Percentiles rank a stretch among this genome's conserved stretches.
Evolutionary conservation across 768 basidiomycete species (phyloP).

Genomic region (Hirschioporus abietinus): DNA sequence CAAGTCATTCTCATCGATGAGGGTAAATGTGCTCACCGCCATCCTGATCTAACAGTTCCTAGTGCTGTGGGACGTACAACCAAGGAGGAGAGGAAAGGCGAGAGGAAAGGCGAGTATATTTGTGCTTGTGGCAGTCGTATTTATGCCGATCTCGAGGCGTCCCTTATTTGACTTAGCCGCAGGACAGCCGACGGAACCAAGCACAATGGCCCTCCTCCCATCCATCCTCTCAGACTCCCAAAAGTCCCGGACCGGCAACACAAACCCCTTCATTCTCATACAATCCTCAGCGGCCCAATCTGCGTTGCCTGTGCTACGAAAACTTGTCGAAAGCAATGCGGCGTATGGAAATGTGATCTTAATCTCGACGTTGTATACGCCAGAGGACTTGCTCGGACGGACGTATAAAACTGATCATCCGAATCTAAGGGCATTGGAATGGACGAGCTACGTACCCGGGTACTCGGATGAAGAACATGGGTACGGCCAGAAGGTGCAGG

Average conservation of each 20-base stretch:
- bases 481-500: background rate
- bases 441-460: slow-evolving; percentile 44
- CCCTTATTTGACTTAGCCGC: background rate
- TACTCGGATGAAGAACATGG: slow-evolving; percentile 29
- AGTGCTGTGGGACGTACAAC: background rate
- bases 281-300: slow-evolving; percentile 60
- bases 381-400: slow-evolving; percentile 13
- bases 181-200: background rate
- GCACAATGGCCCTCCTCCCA: slow-evolving; percentile 14
- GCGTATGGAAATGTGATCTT: slow-evolving; percentile 28
- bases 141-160: background rate
- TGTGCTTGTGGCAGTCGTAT: background rate
- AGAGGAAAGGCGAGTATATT: too few relatives aligned
- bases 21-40: background rate
- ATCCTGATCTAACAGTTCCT: background rate
- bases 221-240: slow-evolving; percentile 22
- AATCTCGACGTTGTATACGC: slow-evolving; percentile 55
- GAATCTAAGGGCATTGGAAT: slow-evolving; percentile 42
- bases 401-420: slow-evolving; percentile 29
- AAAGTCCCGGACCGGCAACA: background rate
- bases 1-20: background rate
- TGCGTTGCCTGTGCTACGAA: slow-evolving; percentile 48
- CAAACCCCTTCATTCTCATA: slow-evolving; percentile 45
- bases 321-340: slow-evolving; percentile 34
- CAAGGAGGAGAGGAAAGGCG: background rate